These are phyloP conservation scores for Atkinsonella texensis DNA, from an alignment of 2,329 filamentous ascomycete genomes.

Conservation along the genomic window DNA sequence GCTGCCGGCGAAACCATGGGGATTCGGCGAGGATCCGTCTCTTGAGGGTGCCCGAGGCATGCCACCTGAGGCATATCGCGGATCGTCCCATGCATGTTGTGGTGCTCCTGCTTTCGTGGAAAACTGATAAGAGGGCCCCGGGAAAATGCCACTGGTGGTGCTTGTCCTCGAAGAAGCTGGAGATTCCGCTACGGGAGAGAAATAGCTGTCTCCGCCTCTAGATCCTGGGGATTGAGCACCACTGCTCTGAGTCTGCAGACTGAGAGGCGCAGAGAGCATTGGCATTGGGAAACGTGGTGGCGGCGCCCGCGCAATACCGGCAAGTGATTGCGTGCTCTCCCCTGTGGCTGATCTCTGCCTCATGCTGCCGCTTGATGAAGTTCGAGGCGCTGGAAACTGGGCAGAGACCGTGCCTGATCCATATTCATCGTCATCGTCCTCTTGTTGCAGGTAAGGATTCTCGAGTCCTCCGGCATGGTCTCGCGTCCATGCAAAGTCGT, in stretches of 20 bases:
- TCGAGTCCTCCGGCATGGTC: constrained; percentile 53
- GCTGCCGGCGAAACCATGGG: constrained; percentile 49
- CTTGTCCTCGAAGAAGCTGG: constrained; percentile 66
- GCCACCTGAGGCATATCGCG: constrained; percentile 80
- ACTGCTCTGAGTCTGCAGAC: constrained; percentile 48
- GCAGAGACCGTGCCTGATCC: constrained; percentile 24
- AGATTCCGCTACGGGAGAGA: constrained; percentile 75
- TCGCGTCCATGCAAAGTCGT: constrained; percentile 72
- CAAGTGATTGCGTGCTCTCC: constrained; percentile 51
- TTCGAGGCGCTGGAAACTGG: constrained; percentile 24
- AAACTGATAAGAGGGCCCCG: constrained; percentile 47
- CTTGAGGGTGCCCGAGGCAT: constrained; percentile 71
- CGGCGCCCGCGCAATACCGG: constrained; percentile 44
- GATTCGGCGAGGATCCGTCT: constrained; percentile 56
- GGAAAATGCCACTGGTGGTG: constrained; percentile 62
- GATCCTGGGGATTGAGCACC: constrained; percentile 47
- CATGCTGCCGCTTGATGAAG: constrained; percentile 59
- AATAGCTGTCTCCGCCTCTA: constrained; percentile 71
- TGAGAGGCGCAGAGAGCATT: constrained; percentile 45
- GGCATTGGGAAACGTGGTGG: constrained; percentile 63
- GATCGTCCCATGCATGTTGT: constrained; percentile 59
- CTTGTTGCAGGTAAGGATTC: constrained; percentile 66
- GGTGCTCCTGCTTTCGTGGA: constrained; percentile 60
- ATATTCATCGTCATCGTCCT: constrained; percentile 50
- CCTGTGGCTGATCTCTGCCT: constrained; percentile 65